These are phyloP conservation scores for Poronia punctata DNA, from an alignment of 495 filamentous ascomycete genomes.

Conservation along the genomic window DNA sequence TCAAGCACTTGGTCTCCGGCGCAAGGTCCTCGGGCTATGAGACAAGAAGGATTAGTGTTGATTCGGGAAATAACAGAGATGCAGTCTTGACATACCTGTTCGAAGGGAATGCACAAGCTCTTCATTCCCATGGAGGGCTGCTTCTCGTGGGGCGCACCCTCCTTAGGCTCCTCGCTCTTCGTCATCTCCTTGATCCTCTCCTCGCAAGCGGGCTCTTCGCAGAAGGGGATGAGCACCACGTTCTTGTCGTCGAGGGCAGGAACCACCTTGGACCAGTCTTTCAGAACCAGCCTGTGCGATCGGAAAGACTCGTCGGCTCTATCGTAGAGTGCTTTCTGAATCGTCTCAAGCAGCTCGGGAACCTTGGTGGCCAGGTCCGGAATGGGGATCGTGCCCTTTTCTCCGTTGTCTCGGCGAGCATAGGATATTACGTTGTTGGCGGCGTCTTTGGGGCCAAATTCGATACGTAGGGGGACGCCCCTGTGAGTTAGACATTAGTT, in stretches of 20 bases:
- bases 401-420: conserved; percentile 82
- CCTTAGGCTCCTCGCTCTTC: conserved; percentile 52
- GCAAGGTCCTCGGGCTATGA: conserved; percentile 59
- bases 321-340: conserved; percentile 79
- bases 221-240: conserved; percentile 80
- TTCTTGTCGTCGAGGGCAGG: conserved; percentile 88
- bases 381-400: conserved; percentile 67
- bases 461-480: conserved; percentile 85
- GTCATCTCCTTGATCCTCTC: conserved; percentile 89
- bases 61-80: conserved; percentile 8
- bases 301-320: conserved; percentile 72
- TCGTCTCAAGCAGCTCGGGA: conserved; percentile 74
- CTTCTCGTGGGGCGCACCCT: conserved; percentile 62
- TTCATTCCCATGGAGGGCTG: conserved; percentile 96
- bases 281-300: conserved; percentile 70
- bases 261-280: conserved; percentile 81
- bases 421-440: conserved; percentile 75
- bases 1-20: conserved; percentile 77
- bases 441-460: conserved; percentile 90
- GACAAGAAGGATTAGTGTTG: neutral
- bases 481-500: neutral
- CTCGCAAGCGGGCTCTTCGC: conserved; percentile 74
- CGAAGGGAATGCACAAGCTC: conserved; percentile 93
- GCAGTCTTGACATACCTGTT: conserved; percentile 46
- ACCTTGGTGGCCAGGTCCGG: conserved; percentile 61